phyloP scores from a whole-genome alignment of 306 rosid genomes.

The Adenanthera pavonina region DNA sequence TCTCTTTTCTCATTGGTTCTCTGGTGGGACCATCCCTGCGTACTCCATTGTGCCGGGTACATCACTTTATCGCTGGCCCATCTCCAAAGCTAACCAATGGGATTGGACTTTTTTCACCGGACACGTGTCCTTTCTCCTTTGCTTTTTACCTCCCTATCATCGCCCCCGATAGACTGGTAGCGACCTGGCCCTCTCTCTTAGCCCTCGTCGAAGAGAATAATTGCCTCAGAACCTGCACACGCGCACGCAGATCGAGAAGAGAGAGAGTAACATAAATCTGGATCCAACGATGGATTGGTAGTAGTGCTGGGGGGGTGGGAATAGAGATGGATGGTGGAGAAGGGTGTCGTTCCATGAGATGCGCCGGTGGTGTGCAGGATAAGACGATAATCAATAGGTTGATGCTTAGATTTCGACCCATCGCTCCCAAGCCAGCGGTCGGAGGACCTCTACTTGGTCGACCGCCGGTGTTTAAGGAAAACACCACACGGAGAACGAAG shows the following conservation, averaged over 20 bases:
- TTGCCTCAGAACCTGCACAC: not conserved
- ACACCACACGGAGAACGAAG: conserved; percentile 43
- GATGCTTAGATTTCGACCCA: conserved; percentile 72
- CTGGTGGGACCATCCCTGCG: conserved; percentile 21
- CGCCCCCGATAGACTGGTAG: not conserved
- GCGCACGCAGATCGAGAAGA: not conserved
- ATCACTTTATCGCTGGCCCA: conserved; percentile 16
- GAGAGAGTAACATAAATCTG: not conserved
- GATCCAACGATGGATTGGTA: not conserved
- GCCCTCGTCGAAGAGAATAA: conserved; percentile 3
- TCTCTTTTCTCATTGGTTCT: conserved; percentile 32
- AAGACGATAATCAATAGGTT: conserved; percentile 36
- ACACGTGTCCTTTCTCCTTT: not conserved
- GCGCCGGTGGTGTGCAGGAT: conserved; percentile 29
- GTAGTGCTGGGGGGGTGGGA: not conserved
- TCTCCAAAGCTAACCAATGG: conserved; percentile 23
- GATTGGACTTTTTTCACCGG: conserved; percentile 6
- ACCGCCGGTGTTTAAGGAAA: not conserved
- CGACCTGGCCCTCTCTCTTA: not conserved
- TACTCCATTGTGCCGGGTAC: not conserved
- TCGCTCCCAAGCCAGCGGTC: conserved; percentile 62
- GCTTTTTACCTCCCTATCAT: conserved; percentile 1
- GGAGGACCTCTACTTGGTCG: conserved; percentile 26
- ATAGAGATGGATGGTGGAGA: conserved; percentile 44
- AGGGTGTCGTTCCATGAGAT: conserved; percentile 29